Percentiles rank a stretch among this genome's conserved stretches.
Conservation (phyloP, 192 early-diverging fungal genomes). For the Gigaspora rosea region DNA sequence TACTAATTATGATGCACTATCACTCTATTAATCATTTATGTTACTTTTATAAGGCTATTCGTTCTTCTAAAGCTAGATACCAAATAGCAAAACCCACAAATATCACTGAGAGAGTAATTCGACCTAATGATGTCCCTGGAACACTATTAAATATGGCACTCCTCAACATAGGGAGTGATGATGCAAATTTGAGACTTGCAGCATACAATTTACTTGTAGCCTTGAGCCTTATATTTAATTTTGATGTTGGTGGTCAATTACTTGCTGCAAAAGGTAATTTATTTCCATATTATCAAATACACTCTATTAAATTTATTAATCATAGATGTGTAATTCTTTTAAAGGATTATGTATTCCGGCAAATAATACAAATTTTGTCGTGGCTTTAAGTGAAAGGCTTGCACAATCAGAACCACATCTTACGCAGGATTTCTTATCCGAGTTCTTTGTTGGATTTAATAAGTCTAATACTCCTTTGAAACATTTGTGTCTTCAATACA, state of each 20-base stretch:
- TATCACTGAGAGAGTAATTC: slow-evolving; percentile 71
- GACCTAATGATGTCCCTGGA: slow-evolving; percentile 88
- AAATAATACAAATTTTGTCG: slow-evolving; percentile 85
- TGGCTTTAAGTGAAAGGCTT: slow-evolving; percentile 78
- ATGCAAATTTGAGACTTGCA: slow-evolving; percentile 76
- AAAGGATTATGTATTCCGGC: slow-evolving; percentile 84
- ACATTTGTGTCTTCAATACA: slow-evolving; percentile 83
- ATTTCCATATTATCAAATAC: background rate
- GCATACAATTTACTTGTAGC: slow-evolving; percentile 92
- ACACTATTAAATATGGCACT: slow-evolving; percentile 91
- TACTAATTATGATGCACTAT: background rate
- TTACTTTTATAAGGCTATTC: slow-evolving; percentile 63
- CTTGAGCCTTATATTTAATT: slow-evolving; percentile 75
- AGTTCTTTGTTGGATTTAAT: slow-evolving; percentile 81
- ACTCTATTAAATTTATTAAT: background rate
- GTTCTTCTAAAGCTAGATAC: slow-evolving; percentile 70
- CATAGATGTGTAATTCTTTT: background rate
- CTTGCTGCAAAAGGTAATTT: slow-evolving; percentile 64
- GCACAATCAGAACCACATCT: slow-evolving; percentile 74
- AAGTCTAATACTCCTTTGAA: slow-evolving; percentile 73
- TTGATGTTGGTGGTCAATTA: slow-evolving; percentile 81
- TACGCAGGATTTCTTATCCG: slow-evolving; percentile 87
- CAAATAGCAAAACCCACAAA: slow-evolving; percentile 63
- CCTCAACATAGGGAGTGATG: slow-evolving; percentile 83
- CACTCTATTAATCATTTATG: background rate